Percentiles rank a stretch among this genome's conserved stretches.
phyloP scores from a whole-genome alignment of 2,329 filamentous ascomycete species.

The Trichophyton mentagrophytes region DNA sequence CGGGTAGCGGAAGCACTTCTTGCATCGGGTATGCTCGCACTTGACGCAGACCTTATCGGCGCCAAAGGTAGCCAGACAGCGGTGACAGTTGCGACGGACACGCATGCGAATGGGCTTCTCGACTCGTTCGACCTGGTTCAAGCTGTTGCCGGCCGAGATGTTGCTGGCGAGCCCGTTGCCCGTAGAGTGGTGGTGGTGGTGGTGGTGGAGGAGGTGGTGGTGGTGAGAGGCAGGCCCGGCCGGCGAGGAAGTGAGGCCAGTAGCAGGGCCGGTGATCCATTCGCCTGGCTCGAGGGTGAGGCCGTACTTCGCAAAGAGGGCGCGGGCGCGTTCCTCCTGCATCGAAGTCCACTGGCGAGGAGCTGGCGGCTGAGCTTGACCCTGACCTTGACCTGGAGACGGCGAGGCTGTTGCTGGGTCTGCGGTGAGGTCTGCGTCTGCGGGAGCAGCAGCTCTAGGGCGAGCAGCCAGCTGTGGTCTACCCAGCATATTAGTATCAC shows the following conservation, averaged over 20 bases:
- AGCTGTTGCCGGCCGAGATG: not conserved
- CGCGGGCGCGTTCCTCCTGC: constrained; percentile 33
- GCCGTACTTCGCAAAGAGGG: constrained; percentile 37
- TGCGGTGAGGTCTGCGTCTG: not conserved
- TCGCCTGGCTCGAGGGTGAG: constrained; percentile 32
- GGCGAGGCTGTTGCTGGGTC: no score
- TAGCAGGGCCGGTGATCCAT: constrained; percentile 24
- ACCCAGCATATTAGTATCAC: not conserved
- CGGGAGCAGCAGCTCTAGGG: not conserved
- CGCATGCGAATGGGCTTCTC: constrained; percentile 37
- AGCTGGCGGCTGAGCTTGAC: not conserved
- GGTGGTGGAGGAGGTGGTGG: no score
- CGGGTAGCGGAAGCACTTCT: constrained; percentile 64
- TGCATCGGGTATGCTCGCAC: constrained; percentile 72
- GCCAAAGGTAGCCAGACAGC: constrained; percentile 63
- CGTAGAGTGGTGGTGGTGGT: no score
- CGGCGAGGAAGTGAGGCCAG: constrained; percentile 11
- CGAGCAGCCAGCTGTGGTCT: not conserved
- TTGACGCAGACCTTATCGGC: constrained; percentile 58
- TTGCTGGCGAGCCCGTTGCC: no score
- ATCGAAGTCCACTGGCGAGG: constrained; percentile 24
- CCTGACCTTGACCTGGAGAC: no score
- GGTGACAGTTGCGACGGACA: constrained; percentile 55
- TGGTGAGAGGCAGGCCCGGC: not conserved
- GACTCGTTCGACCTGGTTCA: constrained; percentile 26